Percentiles rank a stretch among this genome's conserved stretches.
Conservation (phyloP, 306 rosid genomes). For the Trichosanthes truncata region DNA sequence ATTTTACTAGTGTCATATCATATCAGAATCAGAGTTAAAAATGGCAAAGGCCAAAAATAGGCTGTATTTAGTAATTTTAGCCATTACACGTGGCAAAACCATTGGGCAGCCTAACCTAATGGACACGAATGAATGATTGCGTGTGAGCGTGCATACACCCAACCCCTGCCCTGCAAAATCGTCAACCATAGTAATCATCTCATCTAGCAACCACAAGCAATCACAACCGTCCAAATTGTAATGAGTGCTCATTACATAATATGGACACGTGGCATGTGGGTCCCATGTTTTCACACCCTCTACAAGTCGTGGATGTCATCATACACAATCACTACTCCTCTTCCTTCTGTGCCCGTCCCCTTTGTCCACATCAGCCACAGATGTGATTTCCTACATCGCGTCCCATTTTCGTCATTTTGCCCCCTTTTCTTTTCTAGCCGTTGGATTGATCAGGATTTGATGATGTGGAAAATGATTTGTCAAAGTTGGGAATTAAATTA, state of each 20-base stretch:
- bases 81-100: neutral
- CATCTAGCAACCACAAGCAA: neutral
- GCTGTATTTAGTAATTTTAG: neutral
- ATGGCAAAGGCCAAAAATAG: no score
- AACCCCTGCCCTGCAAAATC: neutral
- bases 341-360: neutral
- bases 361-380: neutral
- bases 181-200: slow-evolving; percentile 7
- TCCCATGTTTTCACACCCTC: neutral
- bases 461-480: no score
- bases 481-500: no score
- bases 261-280: neutral
- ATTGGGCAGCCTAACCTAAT: neutral
- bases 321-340: neutral
- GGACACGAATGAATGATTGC: slow-evolving; percentile 4
- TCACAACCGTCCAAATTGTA: slow-evolving; percentile 9
- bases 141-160: neutral
- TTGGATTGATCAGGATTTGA: neutral
- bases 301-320: slow-evolving; percentile 2
- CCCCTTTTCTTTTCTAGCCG: neutral
- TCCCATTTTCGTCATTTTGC: neutral
- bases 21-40: neutral
- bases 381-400: neutral
- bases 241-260: neutral
- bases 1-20: neutral